A percentile compares a stretch with the other conserved stretches of the same genome.
These are phyloP conservation scores for Rosa chinensis DNA, from an alignment of 306 rosid species.

Conservation along the genomic window DNA sequence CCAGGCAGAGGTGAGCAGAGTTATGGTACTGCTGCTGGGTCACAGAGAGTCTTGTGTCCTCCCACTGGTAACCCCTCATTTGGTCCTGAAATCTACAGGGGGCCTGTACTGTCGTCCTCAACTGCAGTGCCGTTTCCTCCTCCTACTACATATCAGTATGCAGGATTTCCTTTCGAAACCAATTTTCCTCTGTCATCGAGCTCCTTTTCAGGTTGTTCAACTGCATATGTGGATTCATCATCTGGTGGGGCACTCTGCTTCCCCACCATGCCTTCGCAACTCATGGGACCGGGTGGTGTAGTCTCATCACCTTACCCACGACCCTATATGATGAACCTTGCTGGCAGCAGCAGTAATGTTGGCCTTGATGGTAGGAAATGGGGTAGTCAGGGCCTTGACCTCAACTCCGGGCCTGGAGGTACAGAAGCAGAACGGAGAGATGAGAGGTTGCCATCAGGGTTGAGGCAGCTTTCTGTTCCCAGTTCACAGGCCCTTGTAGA, in stretches of 20 bases:
- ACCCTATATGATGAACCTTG: conserved; percentile 74
- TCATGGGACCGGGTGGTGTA: conserved; percentile 72
- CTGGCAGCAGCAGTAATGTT: conserved; percentile 66
- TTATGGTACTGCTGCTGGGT: conserved; percentile 59
- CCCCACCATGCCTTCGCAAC: conserved; percentile 76
- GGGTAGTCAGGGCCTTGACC: conserved; percentile 91
- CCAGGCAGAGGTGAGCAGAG: conserved; percentile 85
- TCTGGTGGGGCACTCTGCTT: conserved; percentile 70
- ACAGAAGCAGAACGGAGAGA: conserved; percentile 65
- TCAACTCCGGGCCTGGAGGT: conserved; percentile 83
- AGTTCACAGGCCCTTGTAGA: conserved; percentile 66
- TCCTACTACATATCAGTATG: conserved; percentile 63
- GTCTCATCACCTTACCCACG: conserved; percentile 65
- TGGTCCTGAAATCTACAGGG: conserved; percentile 75
- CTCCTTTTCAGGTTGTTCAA: conserved; percentile 73
- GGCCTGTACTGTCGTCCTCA: conserved; percentile 73
- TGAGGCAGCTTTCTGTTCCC: conserved; percentile 68
- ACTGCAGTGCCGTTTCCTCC: conserved; percentile 83
- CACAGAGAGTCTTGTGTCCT: conserved; percentile 77
- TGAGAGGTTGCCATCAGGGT: conserved; percentile 60
- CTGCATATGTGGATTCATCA: conserved; percentile 80
- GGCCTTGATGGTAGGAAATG: conserved; percentile 81
- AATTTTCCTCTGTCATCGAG: conserved; percentile 71
- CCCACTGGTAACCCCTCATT: conserved; percentile 58
- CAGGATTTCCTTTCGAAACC: conserved; percentile 87